Evolutionary conservation across 306 rosid species (phyloP), one percentile per base, ranked within the genome.

Genomic region (Hylodesmum podocarpum): DNA sequence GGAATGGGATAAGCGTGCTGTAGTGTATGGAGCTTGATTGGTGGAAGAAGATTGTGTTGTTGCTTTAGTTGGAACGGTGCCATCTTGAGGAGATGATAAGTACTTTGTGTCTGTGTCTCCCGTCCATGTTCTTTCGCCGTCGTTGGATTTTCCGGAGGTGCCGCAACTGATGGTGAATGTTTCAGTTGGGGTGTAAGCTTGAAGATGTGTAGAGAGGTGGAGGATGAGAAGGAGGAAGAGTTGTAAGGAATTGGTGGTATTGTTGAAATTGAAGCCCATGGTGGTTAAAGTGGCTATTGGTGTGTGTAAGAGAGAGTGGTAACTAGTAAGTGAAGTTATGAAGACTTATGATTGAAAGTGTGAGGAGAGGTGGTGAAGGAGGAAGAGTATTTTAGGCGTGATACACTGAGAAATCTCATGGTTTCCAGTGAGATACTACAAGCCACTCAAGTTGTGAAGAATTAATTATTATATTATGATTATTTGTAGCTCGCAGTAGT

Each of bases 91-190:
- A 14, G 54, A 37, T 36, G n/a, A n/a, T 28, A 54, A 54, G 14
- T 3, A 1, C 8, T 75, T 69, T 12, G 62, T 3, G 49, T 70
- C 53, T 16, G 12, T 31, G 82, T 85, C 86, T 2, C 82, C 84
- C 2, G 19, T 75, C 88, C 88, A 85, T 31, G 43, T 33, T 22
- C 80, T 76, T 5, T 41, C 59, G 0, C 58, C 77, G 2, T 63
- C 82, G 8, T 44, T 54, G n/a, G 31, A 64, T 4, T 75, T 85
- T 5, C 75, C 88, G 10, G 11, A 1, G 53, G 78, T 16, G 6
- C 88, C 88, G 50, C 86, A 82, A 2, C 3, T 79, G 82, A 82
- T 37, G 76, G 66, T 81, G 19, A 81, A 68, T 0, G 1, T 10
- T 7, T 62, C 88, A 11, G 8, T 19, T 6, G 86, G 84, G 24